These are phyloP conservation scores for Eruca vesicaria DNA, from an alignment of 441 rosid species.

Conservation along the genomic window DNA sequence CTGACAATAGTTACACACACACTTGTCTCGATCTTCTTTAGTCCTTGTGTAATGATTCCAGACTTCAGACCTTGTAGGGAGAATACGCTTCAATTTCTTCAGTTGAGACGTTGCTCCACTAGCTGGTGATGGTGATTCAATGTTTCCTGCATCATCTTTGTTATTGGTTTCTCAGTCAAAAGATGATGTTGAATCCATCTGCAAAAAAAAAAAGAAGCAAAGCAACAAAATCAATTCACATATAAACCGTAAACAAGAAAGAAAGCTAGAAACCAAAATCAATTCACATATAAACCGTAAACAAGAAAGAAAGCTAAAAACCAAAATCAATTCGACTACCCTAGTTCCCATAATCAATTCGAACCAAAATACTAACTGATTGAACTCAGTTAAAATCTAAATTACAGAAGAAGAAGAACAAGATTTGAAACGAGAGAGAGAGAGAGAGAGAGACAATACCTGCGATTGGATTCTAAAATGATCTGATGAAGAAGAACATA, in stretches of 20 bases:
- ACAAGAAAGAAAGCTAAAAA: background rate
- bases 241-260: too few relatives aligned
- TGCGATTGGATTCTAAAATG: background rate
- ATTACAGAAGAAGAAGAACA: background rate
- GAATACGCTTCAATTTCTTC: background rate
- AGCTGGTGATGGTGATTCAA: background rate
- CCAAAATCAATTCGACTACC: background rate
- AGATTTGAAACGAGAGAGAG: background rate
- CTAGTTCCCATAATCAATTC: background rate
- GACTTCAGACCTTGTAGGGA: background rate
- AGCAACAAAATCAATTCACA: background rate
- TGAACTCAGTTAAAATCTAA: too few relatives aligned
- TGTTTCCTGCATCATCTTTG: background rate
- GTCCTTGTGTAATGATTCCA: background rate
- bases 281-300: too few relatives aligned
- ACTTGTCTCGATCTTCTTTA: background rate
- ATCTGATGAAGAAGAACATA: background rate
- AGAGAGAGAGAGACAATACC: too few relatives aligned
- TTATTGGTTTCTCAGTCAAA: background rate
- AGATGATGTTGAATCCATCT: background rate
- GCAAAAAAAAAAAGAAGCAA: background rate
- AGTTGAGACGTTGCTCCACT: too few relatives aligned
- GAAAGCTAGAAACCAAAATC: background rate
- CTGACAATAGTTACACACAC: background rate
- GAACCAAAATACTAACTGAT: too few relatives aligned